phyloP scores from a whole-genome alignment of 148 eudicot species.

The Polygonum aviculare region DNA sequence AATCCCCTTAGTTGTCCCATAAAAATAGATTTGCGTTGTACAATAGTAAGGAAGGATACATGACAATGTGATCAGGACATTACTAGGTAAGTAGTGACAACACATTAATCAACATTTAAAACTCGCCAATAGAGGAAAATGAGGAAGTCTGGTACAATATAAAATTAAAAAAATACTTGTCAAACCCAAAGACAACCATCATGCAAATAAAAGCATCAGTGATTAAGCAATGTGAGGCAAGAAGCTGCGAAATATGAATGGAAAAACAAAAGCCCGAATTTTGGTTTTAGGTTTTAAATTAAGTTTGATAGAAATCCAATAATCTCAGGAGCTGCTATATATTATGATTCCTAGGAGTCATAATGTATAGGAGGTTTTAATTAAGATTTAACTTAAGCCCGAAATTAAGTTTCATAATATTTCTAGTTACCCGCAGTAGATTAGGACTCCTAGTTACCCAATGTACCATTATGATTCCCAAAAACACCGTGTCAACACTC shows the following conservation, averaged over 20 bases:
- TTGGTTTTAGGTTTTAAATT: no score
- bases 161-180: background rate
- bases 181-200: background rate
- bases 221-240: background rate
- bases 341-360: no score
- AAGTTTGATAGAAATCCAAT: no score
- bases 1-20: background rate
- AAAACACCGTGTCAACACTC: background rate
- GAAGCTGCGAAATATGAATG: background rate
- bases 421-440: no score
- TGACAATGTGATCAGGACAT: background rate
- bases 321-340: no score
- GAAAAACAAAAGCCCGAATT: background rate
- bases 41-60: background rate
- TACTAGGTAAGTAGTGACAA: background rate
- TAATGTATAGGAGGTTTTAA: no score
- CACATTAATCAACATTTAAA: background rate
- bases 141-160: background rate
- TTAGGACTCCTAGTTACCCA: background rate
- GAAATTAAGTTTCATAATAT: no score
- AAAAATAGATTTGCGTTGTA: background rate
- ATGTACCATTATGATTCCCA: background rate
- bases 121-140: background rate
- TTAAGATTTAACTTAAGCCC: no score
- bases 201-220: background rate